phyloP scores from a whole-genome alignment of 805 yeast genomes.

The Saturnispora zaruensis region DNA sequence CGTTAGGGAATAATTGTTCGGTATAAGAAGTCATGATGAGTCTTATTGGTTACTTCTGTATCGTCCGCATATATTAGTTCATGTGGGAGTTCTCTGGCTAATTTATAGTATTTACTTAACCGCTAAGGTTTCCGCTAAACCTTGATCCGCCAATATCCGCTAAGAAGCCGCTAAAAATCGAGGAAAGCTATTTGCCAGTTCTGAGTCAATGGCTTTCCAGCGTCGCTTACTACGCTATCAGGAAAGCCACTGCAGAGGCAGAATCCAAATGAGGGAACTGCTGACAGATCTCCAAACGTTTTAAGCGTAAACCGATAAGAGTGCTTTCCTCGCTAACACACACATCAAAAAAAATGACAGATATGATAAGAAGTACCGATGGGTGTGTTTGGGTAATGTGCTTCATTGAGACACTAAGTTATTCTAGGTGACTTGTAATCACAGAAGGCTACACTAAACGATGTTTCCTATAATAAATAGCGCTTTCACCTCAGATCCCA shows the following conservation, averaged over 20 bases:
- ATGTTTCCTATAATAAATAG: no score
- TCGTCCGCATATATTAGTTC: no score
- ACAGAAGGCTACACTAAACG: no score
- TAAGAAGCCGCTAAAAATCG: neutral
- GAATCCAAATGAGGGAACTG: neutral
- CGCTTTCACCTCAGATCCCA: no score
- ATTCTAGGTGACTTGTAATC: no score
- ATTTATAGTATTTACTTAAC: neutral
- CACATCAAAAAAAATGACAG: neutral
- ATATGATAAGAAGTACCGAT: neutral
- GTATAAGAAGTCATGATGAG: conserved; percentile 32
- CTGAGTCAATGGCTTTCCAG: neutral
- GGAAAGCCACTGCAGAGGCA: neutral
- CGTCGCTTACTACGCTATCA: neutral
- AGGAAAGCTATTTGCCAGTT: neutral
- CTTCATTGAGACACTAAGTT: no score
- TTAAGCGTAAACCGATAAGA: neutral
- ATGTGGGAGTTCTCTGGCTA: neutral
- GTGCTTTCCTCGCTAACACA: neutral
- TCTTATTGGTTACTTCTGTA: neutral
- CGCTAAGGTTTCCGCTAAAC: neutral
- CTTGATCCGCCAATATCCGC: neutral
- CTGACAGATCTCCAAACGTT: neutral
- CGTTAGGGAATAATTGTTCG: conserved; percentile 62
- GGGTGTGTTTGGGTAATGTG: no score